These are phyloP conservation scores for Penicillium sumatraense DNA, from an alignment of 2,329 filamentous ascomycete species.

Conservation along the genomic window DNA sequence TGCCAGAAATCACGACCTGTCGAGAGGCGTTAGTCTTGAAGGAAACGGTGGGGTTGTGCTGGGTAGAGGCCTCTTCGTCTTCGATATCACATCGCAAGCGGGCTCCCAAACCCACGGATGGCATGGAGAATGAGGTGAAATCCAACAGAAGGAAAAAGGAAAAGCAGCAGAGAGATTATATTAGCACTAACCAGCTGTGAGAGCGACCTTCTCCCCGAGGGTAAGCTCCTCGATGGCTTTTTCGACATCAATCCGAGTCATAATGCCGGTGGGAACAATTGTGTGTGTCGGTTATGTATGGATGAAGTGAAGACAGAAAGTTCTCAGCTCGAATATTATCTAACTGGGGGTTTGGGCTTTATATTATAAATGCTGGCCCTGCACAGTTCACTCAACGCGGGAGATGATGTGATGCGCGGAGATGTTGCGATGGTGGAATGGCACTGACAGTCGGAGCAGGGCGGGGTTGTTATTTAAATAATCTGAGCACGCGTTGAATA, in stretches of 20 bases:
- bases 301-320: too few species aligned
- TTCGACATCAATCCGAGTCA: conserved; percentile 44
- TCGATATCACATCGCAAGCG: too few species aligned
- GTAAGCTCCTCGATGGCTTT: conserved; percentile 59
- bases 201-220: conserved; percentile 62
- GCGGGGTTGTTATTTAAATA: neutral
- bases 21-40: neutral
- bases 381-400: neutral
- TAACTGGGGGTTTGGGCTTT: too few species aligned
- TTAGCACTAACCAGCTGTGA: conserved; percentile 38
- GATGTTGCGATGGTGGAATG: neutral
- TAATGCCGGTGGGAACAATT: conserved; percentile 18
- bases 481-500: neutral
- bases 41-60: too few species aligned
- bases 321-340: too few species aligned
- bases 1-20: conserved; percentile 67
- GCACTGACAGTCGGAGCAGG: neutral
- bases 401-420: neutral
- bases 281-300: neutral
- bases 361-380: too few species aligned
- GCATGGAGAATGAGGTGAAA: too few species aligned
- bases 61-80: too few species aligned
- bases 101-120: too few species aligned
- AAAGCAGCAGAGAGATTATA: neutral
- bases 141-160: neutral